Percentiles rank a stretch among this genome's conserved stretches.
Conservation (phyloP, 2,329 filamentous ascomycete species). For the Karstenula rhodostoma region DNA sequence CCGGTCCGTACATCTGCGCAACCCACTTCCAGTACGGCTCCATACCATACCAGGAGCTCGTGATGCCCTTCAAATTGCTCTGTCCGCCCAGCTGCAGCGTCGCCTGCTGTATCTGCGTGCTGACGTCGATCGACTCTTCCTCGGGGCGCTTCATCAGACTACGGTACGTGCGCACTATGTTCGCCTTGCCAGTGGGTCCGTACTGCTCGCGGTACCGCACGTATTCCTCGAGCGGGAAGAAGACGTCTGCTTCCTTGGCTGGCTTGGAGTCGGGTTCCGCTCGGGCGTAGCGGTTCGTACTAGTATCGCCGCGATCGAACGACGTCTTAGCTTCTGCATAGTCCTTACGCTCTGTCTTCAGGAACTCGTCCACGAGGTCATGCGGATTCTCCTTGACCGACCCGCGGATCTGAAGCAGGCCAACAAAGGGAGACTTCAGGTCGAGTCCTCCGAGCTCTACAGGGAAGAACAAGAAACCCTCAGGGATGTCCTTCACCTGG, state of each 20-base stretch:
- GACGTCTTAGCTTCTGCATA: conserved; percentile 45
- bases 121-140: conserved; percentile 31
- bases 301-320: conserved; percentile 40
- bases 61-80: conserved; percentile 35
- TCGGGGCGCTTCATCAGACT: conserved; percentile 31
- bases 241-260: conserved; percentile 23
- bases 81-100: conserved; percentile 29
- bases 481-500: conserved; percentile 55
- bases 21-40: conserved; percentile 49
- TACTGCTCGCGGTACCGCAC: conserved; percentile 31
- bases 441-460: conserved; percentile 61
- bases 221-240: conserved; percentile 42
- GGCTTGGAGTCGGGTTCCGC: conserved; percentile 25
- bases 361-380: conserved; percentile 54
- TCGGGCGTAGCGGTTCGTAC: conserved; percentile 6
- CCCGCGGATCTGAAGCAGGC: conserved; percentile 55
- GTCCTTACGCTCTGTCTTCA: conserved; percentile 38
- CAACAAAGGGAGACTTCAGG: conserved; percentile 60
- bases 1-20: conserved; percentile 46
- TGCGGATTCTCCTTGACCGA: conserved; percentile 44
- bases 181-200: conserved; percentile 15
- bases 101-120: conserved; percentile 31
- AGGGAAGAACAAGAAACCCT: conserved; percentile 63
- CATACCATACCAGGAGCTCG: conserved; percentile 35
- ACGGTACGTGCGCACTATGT: conserved; percentile 26